Percentiles rank a stretch among this genome's conserved stretches.
phyloP scores from a whole-genome alignment of 768 basidiomycete genomes.

The Auriscalpium orientale region DNA sequence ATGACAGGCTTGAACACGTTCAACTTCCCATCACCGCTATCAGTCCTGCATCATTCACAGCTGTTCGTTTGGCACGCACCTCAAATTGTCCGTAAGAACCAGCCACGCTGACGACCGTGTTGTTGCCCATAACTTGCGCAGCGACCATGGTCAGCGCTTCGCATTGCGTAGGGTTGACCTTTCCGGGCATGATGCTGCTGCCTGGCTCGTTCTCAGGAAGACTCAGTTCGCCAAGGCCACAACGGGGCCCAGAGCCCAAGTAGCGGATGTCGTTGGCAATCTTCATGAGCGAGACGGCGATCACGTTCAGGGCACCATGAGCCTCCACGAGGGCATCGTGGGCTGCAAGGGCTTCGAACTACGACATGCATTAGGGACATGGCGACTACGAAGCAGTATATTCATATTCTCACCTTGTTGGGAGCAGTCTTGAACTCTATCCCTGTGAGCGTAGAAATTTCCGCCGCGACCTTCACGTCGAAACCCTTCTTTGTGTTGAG shows the following conservation, averaged over 20 bases:
- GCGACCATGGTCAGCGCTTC: constrained; percentile 99
- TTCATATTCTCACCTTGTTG: constrained; percentile 64
- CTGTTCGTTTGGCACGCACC: constrained; percentile 35
- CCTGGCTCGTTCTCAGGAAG: constrained; percentile 99
- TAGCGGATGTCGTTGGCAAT: constrained; percentile 99
- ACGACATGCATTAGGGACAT: background rate
- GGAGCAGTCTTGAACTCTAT: constrained; percentile 92
- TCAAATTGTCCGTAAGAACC: constrained; percentile 97
- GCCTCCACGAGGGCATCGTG: constrained; percentile 98
- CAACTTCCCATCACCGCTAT: constrained; percentile 40
- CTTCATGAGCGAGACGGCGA: constrained; percentile 98
- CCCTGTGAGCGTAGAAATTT: constrained; percentile 88
- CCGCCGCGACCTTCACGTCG: constrained; percentile 87
- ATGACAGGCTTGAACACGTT: constrained; percentile 99
- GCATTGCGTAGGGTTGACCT: constrained; percentile 99
- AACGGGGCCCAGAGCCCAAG: constrained; percentile 95
- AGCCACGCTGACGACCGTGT: constrained; percentile 86
- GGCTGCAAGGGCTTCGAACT: constrained; percentile 98
- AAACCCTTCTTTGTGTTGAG: constrained; percentile 96
- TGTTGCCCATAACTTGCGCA: constrained; percentile 97
- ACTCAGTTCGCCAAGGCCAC: constrained; percentile 90
- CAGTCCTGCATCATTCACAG: background rate
- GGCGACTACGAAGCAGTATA: background rate
- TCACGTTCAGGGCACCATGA: constrained; percentile 91
- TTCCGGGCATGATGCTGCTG: constrained; percentile 99